Evolutionary conservation across 768 basidiomycete species (phyloP).

Genomic region (Rubroboletus pulcherrimus): DNA sequence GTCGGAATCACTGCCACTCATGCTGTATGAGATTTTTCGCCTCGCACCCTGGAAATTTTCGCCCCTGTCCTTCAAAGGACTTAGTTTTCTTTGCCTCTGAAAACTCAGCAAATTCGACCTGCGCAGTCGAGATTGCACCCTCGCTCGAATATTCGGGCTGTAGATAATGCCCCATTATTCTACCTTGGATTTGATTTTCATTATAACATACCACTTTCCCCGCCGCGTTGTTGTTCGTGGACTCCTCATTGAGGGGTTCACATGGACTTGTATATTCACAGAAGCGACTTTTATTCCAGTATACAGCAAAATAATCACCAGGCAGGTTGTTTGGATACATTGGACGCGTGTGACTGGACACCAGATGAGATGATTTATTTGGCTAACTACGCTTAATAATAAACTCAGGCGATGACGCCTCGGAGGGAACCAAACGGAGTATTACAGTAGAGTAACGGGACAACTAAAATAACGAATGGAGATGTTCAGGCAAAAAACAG

Average conservation of each 20-base stretch:
- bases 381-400: too few species aligned
- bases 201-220: background rate
- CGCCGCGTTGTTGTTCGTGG: background rate
- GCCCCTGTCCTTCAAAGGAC: background rate
- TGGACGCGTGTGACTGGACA: background rate
- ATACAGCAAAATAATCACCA: background rate
- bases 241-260: background rate
- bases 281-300: background rate
- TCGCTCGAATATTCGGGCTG: background rate
- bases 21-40: background rate
- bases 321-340: too few species aligned
- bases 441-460: too few species aligned
- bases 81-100: background rate
- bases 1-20: constrained; percentile 6
- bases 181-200: background rate
- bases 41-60: background rate
- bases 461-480: too few species aligned
- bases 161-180: background rate
- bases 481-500: too few species aligned
- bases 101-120: background rate
- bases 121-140: too few species aligned
- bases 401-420: too few species aligned
- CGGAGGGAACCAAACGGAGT: too few species aligned
- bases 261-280: background rate
- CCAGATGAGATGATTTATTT: too few species aligned